Evolutionary conservation across 2,329 filamentous ascomycete genomes (phyloP).

Genomic region (Pezizomycotina sp.): DNA sequence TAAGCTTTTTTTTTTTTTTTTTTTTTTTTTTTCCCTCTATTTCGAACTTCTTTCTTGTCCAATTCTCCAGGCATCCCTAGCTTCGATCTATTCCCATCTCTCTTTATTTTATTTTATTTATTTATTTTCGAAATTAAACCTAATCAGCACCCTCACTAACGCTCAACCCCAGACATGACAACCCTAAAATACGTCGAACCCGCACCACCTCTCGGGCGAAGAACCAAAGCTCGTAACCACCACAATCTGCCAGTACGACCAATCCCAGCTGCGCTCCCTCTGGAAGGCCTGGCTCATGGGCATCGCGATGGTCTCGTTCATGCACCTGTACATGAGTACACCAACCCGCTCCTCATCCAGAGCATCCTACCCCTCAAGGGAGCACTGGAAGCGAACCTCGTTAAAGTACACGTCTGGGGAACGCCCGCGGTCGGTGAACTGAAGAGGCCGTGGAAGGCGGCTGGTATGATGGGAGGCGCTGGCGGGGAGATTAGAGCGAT

Average conservation of each 20-base stretch:
- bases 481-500: constrained; percentile 65
- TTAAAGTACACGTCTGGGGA: constrained; percentile 89
- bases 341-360: constrained; percentile 96
- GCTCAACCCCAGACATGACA: constrained; percentile 60
- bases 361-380: constrained; percentile 95
- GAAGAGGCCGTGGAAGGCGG: constrained; percentile 86
- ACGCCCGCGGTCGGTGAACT: constrained; percentile 76
- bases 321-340: constrained; percentile 99
- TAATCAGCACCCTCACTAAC: constrained; percentile 5
- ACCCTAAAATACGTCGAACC: constrained; percentile 98
- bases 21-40: too few species aligned
- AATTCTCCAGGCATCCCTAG: too few species aligned
- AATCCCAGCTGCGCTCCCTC: constrained; percentile 62
- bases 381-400: constrained; percentile 82
- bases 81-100: not conserved
- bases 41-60: too few species aligned
- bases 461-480: constrained; percentile 58
- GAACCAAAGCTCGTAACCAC: constrained; percentile 94
- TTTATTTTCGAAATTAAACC: not conserved
- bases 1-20: constrained; percentile 36
- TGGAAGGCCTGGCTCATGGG: constrained; percentile 92
- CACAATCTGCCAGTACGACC: constrained; percentile 89
- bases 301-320: constrained; percentile 91
- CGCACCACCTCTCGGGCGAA: constrained; percentile 73
- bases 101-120: not conserved